Evolutionary conservation across 1,139 yeast species (phyloP).

Genomic region (Blastobotrys serpentis): DNA sequence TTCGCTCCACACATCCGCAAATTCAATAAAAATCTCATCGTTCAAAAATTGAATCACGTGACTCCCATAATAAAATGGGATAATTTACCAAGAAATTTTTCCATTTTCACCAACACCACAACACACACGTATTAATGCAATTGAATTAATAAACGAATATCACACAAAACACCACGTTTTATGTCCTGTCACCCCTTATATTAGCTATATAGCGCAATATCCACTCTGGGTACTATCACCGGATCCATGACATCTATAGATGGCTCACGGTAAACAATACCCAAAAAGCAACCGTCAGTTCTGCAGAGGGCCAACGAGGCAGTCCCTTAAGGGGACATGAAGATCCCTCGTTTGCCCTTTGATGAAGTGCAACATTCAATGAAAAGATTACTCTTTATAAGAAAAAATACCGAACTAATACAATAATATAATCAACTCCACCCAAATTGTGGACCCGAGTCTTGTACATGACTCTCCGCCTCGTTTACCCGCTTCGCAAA

Average conservation of each 20-base stretch:
- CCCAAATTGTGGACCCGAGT: too few relatives aligned
- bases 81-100: too few relatives aligned
- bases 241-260: conserved; percentile 1
- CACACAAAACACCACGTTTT: too few relatives aligned
- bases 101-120: neutral
- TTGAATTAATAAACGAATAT: too few relatives aligned
- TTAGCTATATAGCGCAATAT: neutral
- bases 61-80: neutral
- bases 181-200: neutral
- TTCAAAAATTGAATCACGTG: neutral
- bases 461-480: too few relatives aligned
- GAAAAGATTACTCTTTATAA: neutral
- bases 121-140: neutral
- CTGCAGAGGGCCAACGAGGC: conserved; percentile 2
- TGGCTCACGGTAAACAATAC: conserved; percentile 5
- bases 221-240: neutral
- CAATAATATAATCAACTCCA: too few relatives aligned
- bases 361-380: neutral
- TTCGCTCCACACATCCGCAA: too few relatives aligned
- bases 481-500: neutral
- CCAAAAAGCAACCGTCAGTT: neutral
- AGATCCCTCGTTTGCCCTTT: neutral
- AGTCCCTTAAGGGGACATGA: neutral
- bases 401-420: too few relatives aligned
- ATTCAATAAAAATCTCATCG: too few relatives aligned